These are phyloP conservation scores for Yarrowia sp. DNA, from an alignment of 805 yeast genomes.

Conservation along the genomic window DNA sequence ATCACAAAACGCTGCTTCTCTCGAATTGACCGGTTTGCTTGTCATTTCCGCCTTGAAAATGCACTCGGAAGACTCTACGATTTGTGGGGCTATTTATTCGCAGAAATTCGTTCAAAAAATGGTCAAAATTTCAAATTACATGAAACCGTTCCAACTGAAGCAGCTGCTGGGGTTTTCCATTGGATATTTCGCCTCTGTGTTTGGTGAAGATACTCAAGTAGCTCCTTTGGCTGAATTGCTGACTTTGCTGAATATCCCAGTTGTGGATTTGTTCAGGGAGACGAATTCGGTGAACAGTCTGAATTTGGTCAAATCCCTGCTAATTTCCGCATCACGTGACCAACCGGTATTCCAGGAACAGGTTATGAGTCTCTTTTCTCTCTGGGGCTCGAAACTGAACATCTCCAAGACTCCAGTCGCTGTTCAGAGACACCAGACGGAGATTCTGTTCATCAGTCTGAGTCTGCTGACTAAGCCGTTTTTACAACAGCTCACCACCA, in stretches of 20 bases:
- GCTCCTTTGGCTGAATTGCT: conserved; percentile 14
- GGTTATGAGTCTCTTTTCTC: not conserved
- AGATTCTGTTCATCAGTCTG: conserved; percentile 52
- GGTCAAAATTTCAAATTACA: not conserved
- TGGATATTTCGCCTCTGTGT: not conserved
- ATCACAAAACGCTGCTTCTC: not conserved
- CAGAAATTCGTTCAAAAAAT: not conserved
- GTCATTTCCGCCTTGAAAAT: conserved; percentile 4
- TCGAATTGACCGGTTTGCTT: not conserved
- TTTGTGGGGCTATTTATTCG: not conserved
- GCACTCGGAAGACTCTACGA: not conserved
- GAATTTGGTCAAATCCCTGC: conserved; percentile 12
- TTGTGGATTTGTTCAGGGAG: not conserved
- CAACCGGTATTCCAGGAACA: not conserved
- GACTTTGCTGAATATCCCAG: not conserved
- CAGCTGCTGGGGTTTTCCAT: not conserved
- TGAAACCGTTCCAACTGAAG: conserved; percentile 17
- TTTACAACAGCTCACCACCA: conserved; percentile 7
- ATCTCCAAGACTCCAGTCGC: conserved; percentile 54
- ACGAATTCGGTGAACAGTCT: not conserved
- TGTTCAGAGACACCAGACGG: conserved; percentile 59
- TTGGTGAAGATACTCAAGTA: not conserved
- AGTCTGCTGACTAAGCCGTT: conserved; percentile 30
- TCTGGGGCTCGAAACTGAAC: conserved; percentile 52
- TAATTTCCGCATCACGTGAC: conserved; percentile 18